Base-by-base conservation (phyloP, 306 rosid species). In the Pueraria montana region DNA sequence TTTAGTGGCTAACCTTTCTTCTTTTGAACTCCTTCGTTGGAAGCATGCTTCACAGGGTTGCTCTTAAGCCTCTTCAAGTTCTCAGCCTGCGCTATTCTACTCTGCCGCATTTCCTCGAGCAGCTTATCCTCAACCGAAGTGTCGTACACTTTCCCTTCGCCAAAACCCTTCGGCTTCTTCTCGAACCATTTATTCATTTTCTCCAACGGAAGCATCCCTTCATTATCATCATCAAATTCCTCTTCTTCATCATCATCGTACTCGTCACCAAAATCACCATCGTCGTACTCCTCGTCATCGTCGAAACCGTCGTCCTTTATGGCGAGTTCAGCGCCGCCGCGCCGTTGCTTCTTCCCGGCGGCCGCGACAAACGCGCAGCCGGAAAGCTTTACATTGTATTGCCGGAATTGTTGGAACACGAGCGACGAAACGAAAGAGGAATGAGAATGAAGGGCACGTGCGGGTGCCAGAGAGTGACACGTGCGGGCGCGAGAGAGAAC, bases 101-200 rank as follows among this genome's bases (percentile, higher is more conserved):
- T 90, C 88, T 84, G 77, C 72, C 27, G 91, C 46, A 95, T 74
- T 89, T 93, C 98, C 23, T 92, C 93, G 26, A 96, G 86, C 94
- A 96, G 86, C 82, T 92, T 82, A 76, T 96, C 98, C 81, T 96
- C 99, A 90, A 92, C 26, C 1, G 90, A 84, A 77, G 97, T 93
- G 24, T 96, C 97, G 36, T 92, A 96, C 50, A 49, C 89, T 86
- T 88, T 93, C 75, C 94, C 97, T 63, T 85, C 92, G 2, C 98
- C 97, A 76, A 96, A 93, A 6, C 99, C 98, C 52, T 66, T 82
- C 0, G 98, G 99, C 68, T 83, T 93, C 63, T 86, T 87, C 87
- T 84, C 87, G 17, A 87, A 56, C 98, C 94, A 91, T 38, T 87
- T 71, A 20, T 63, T 87, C 99, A 88, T 90, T 77, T 89, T 79